phyloP scores from a whole-genome alignment of 352 stramenopile genomes.

The Phytophthora colocasiae region DNA sequence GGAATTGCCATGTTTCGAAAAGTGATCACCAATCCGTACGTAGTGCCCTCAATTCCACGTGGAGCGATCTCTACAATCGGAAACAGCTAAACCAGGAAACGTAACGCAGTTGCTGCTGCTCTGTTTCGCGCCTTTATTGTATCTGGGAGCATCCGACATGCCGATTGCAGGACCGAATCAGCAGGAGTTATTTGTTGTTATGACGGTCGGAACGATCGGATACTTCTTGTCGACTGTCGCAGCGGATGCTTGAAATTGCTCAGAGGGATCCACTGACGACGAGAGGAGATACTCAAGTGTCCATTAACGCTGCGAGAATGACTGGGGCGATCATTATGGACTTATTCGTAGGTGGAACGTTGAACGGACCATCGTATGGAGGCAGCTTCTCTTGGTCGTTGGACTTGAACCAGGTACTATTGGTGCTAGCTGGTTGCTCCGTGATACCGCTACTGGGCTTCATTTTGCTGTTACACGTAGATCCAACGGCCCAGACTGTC shows the following conservation, averaged over 20 bases:
- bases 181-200: constrained; percentile 71
- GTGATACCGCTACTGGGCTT: constrained; percentile 54
- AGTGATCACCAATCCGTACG: constrained; percentile 65
- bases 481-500: constrained; percentile 27
- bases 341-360: constrained; percentile 54
- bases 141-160: constrained; percentile 29
- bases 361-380: constrained; percentile 70
- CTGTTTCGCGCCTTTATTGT: constrained; percentile 47
- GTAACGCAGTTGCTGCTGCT: constrained; percentile 55
- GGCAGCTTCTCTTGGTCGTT: constrained; percentile 60
- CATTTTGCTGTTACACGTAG: constrained; percentile 65
- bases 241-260: constrained; percentile 75
- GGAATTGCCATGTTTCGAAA: constrained; percentile 72
- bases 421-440: constrained; percentile 43
- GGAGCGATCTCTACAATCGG: constrained; percentile 68
- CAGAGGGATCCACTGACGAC: constrained; percentile 65
- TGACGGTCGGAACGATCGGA: constrained; percentile 83
- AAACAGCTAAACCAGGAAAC: constrained; percentile 61
- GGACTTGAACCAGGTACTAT: constrained; percentile 37
- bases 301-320: no score
- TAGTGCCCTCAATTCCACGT: constrained; percentile 68
- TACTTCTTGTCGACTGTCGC: constrained; percentile 90
- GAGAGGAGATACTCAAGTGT: constrained; percentile 39
- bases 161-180: not conserved
- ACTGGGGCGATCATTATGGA: constrained; percentile 55